Percentiles rank a stretch among this genome's conserved stretches.
Evolutionary conservation across 208 protist species (phyloP).

Genomic region (Acanthamoeba sp.): DNA sequence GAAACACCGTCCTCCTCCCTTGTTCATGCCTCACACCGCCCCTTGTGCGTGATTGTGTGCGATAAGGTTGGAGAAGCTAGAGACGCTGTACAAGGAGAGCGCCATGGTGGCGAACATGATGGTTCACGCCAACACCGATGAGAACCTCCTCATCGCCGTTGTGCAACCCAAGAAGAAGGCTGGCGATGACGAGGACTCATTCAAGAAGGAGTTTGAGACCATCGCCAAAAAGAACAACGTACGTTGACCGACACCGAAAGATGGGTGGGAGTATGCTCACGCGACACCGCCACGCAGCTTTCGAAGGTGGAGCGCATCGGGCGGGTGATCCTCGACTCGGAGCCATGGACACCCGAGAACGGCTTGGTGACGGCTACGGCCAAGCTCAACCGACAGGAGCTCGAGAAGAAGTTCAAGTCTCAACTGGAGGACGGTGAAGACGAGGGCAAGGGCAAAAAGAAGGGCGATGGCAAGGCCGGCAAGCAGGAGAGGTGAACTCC

Average conservation of each 20-base stretch:
- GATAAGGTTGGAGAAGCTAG: slow-evolving; percentile 48
- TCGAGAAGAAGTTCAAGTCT: slow-evolving; percentile 56
- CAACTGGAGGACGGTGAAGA: slow-evolving; percentile 6
- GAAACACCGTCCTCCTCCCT: too few species aligned
- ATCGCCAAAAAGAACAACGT: slow-evolving; percentile 38
- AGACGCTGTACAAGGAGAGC: slow-evolving; percentile 51
- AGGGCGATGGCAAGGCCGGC: slow-evolving; percentile 14
- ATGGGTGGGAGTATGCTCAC: not conserved
- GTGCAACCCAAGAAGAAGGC: slow-evolving; percentile 46
- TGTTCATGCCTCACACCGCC: too few species aligned
- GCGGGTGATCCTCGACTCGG: not conserved
- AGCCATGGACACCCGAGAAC: slow-evolving; percentile 66
- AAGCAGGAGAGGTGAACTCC: slow-evolving; percentile 31
- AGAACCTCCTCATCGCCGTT: slow-evolving; percentile 17
- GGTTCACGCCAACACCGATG: slow-evolving; percentile 28
- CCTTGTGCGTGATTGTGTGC: not conserved
- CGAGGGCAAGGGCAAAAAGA: not conserved
- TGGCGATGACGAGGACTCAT: not conserved
- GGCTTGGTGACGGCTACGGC: slow-evolving; percentile 34
- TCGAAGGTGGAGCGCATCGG: slow-evolving; percentile 7
- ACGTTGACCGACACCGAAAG: too few species aligned
- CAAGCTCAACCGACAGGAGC: slow-evolving; percentile 60
- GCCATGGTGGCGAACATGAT: not conserved
- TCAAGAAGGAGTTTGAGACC: slow-evolving; percentile 20
- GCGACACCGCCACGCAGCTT: not conserved